phyloP scores from a whole-genome alignment of 768 basidiomycete genomes.

The Rubroboletus satanas region DNA sequence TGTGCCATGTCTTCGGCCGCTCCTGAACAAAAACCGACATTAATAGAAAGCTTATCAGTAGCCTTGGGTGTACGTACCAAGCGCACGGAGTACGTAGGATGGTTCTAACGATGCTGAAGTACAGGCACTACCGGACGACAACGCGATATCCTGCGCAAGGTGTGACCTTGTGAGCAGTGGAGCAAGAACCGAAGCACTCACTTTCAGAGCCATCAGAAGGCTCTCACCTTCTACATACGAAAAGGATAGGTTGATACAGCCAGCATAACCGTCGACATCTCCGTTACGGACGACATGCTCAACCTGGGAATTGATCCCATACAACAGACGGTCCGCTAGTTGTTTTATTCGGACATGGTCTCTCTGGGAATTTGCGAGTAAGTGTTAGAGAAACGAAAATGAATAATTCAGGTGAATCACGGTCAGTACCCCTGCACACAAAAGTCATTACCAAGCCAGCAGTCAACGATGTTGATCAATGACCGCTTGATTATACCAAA shows the following conservation, averaged over 20 bases:
- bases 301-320: conserved; percentile 76
- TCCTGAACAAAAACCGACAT: conserved; percentile 39
- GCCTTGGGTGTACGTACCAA: conserved; percentile 50
- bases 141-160: conserved; percentile 74
- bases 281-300: conserved; percentile 94
- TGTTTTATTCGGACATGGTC: conserved; percentile 73
- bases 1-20: conserved; percentile 99
- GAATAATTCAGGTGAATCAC: not conserved
- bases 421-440: conserved; percentile 96
- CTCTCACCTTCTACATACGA: conserved; percentile 97
- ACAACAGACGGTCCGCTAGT: conserved; percentile 77
- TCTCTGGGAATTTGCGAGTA: conserved; percentile 42
- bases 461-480: conserved; percentile 13
- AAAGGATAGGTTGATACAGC: conserved; percentile 94
- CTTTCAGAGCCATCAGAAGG: conserved; percentile 96
- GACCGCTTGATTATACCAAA: conserved; percentile 43
- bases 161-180: conserved; percentile 2
- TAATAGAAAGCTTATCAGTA: not conserved
- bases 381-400: not conserved
- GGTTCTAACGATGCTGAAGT: conserved; percentile 98
- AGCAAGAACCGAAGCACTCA: conserved; percentile 26
- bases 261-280: conserved; percentile 86
- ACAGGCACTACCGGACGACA: conserved; percentile 97
- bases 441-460: conserved; percentile 59
- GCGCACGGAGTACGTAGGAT: conserved; percentile 93